Percentiles rank a stretch among this genome's conserved stretches.
Evolutionary conservation across 345 rosid species (phyloP).

Genomic region (Physaria fendleri): DNA sequence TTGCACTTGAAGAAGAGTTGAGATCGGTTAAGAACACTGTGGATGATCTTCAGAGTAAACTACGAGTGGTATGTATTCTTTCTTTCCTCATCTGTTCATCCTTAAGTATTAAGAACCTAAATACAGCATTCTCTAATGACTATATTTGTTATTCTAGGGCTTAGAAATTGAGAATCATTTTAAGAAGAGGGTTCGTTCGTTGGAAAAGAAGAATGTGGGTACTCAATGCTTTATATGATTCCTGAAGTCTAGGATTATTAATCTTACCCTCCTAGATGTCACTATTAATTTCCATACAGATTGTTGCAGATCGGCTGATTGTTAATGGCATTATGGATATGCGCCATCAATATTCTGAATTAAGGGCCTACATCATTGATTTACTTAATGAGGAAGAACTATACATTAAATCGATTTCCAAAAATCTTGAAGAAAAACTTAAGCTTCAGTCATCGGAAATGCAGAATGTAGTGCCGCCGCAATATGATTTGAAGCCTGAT

Average conservation of each 20-base stretch:
- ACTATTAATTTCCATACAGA: conserved; percentile 42
- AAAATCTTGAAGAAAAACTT: conserved; percentile 45
- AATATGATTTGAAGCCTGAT: conserved; percentile 35
- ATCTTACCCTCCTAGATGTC: conserved; percentile 11
- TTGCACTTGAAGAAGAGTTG: conserved; percentile 82
- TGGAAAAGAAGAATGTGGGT: conserved; percentile 81
- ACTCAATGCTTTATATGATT: not conserved
- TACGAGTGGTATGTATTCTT: conserved; percentile 55
- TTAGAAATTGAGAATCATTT: conserved; percentile 94
- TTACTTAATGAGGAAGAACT: conserved; percentile 60
- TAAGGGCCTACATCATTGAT: conserved; percentile 44
- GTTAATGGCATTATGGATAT: conserved; percentile 42
- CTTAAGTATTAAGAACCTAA: not conserved
- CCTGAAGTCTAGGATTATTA: not conserved
- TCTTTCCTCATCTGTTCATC: conserved; percentile 9
- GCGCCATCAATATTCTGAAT: conserved; percentile 52
- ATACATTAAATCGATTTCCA: conserved; percentile 36
- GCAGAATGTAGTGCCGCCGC: conserved; percentile 31
- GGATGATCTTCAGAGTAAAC: conserved; percentile 69
- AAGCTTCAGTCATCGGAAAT: conserved; percentile 27
- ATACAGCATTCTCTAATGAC: not conserved
- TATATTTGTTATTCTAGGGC: conserved; percentile 48
- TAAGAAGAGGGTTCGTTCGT: conserved; percentile 63
- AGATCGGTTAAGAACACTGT: conserved; percentile 45
- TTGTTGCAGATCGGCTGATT: conserved; percentile 45